Conservation (phyloP, 768 basidiomycete genomes). For the Butyriboletus loyo region DNA sequence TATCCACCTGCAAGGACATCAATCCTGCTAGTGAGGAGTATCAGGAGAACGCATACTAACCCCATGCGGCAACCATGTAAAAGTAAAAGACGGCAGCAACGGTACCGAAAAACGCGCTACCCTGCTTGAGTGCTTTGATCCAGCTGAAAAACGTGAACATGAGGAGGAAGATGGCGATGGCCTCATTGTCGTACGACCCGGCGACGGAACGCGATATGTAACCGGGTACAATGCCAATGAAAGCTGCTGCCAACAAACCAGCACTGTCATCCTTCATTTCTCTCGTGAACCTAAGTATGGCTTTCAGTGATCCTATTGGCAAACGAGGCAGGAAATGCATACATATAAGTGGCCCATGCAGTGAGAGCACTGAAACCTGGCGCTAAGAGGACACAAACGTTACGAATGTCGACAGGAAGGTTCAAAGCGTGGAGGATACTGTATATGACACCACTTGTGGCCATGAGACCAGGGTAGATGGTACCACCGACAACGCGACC, state of each 20-base stretch:
- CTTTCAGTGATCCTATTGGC: background rate
- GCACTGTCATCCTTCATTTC: constrained; percentile 96
- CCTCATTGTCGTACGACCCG: constrained; percentile 99
- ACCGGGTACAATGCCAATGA: constrained; percentile 97
- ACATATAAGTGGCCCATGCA: constrained; percentile 97
- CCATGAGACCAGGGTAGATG: constrained; percentile 98
- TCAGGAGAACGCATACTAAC: constrained; percentile 39
- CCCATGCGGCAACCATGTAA: constrained; percentile 99
- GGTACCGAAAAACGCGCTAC: constrained; percentile 89
- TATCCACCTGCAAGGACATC: constrained; percentile 70
- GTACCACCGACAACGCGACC: constrained; percentile 98
- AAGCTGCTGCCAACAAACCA: constrained; percentile 94
- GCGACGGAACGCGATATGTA: constrained; percentile 99
- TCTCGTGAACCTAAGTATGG: constrained; percentile 76
- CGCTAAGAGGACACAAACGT: constrained; percentile 94
- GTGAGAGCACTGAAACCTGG: constrained; percentile 97
- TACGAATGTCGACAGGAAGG: constrained; percentile 95
- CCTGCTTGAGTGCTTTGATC: constrained; percentile 94
- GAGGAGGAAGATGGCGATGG: constrained; percentile 98
- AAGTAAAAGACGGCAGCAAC: constrained; percentile 95
- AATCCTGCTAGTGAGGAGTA: background rate
- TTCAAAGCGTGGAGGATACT: constrained; percentile 83
- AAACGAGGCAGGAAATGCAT: constrained; percentile 24
- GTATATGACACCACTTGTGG: constrained; percentile 96
- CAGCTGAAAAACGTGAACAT: constrained; percentile 99